Conservation (phyloP, 2,329 filamentous ascomycete species). For the Pseudocercospora pini-densiflorae region DNA sequence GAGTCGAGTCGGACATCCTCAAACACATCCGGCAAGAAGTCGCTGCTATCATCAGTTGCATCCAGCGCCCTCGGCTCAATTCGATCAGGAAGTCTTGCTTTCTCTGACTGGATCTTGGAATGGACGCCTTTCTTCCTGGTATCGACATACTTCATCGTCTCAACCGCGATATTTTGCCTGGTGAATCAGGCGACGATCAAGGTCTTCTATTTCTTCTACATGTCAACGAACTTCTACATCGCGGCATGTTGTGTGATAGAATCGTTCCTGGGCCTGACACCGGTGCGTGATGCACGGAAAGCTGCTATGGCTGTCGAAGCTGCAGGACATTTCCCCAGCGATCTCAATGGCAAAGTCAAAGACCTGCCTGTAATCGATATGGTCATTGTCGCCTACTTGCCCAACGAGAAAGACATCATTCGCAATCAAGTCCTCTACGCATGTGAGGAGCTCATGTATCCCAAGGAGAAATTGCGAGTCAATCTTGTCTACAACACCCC, state of each 20-base stretch:
- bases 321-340: slow-evolving; percentile 31
- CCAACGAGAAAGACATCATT: slow-evolving; percentile 57
- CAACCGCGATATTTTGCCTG: slow-evolving; percentile 38
- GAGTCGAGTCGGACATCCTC: slow-evolving; percentile 10
- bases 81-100: slow-evolving; percentile 22
- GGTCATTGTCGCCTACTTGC: slow-evolving; percentile 56
- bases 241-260: slow-evolving; percentile 36
- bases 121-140: slow-evolving; percentile 39
- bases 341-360: slow-evolving; percentile 32
- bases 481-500: slow-evolving; percentile 57
- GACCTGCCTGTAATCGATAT: slow-evolving; percentile 51
- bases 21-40: slow-evolving; percentile 17
- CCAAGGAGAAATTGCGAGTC: slow-evolving; percentile 52
- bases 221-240: slow-evolving; percentile 40
- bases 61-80: slow-evolving; percentile 19
- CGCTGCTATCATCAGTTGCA: slow-evolving; percentile 19
- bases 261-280: slow-evolving; percentile 39
- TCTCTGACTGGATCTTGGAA: slow-evolving; percentile 38
- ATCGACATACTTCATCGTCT: slow-evolving; percentile 37
- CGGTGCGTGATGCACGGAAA: slow-evolving; percentile 35
- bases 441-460: slow-evolving; percentile 53
- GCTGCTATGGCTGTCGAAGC: slow-evolving; percentile 37
- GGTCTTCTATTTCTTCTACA: slow-evolving; percentile 41
- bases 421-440: slow-evolving; percentile 53
- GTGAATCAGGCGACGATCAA: slow-evolving; percentile 35